phyloP scores from a whole-genome alignment of 148 eudicot species.

The Persicaria maculosa region DNA sequence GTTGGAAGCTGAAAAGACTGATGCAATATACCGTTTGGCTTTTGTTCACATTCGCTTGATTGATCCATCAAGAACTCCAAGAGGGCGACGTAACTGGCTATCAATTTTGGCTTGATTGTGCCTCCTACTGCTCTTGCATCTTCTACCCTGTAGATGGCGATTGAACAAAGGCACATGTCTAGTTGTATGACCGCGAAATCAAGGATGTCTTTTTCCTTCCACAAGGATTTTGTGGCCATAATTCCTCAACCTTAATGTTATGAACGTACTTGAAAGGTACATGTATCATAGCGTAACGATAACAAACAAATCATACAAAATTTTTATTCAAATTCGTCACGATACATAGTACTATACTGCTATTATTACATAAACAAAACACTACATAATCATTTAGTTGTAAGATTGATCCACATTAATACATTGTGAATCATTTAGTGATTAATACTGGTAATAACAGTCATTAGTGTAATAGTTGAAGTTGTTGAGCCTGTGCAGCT shows the following conservation, averaged over 20 bases:
- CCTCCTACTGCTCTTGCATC: neutral
- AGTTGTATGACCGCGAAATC: neutral
- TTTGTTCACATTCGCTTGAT: neutral
- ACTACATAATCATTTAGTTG: no score
- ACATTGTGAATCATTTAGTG: neutral
- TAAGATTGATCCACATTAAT: no score
- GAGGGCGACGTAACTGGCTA: neutral
- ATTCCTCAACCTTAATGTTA: neutral
- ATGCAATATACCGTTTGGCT: neutral
- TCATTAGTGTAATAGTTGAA: neutral
- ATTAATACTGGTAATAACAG: neutral
- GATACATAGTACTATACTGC: neutral
- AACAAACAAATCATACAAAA: neutral
- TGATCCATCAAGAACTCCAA: neutral
- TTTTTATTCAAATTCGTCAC: neutral
- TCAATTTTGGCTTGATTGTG: neutral
- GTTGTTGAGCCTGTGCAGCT: slow-evolving; percentile 23
- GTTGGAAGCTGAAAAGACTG: neutral
- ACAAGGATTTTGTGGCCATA: slow-evolving; percentile 6
- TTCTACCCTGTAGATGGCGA: neutral
- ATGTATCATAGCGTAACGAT: no score
- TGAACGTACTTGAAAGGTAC: no score
- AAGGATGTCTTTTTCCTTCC: neutral
- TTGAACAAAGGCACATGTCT: neutral
- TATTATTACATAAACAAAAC: no score